Evolutionary conservation across 2,329 filamentous ascomycete species (phyloP), one percentile per base, ranked within the genome.

Genomic region (Neonectria ditissima): DNA sequence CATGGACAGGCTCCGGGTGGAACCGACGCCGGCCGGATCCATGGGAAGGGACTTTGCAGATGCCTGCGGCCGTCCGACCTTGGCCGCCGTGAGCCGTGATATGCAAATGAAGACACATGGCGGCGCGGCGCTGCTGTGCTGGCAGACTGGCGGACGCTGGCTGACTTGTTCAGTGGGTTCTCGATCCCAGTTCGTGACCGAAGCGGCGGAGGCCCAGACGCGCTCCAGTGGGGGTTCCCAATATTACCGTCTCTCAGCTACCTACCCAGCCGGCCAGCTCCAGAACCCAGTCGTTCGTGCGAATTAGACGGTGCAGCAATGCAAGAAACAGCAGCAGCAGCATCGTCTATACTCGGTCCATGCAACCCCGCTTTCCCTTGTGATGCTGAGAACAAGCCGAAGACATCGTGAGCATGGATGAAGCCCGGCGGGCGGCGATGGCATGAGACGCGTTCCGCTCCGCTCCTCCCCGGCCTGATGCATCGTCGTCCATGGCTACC

Each of bases 131-230:
- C 34, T 60, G 58, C 63, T 69, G 64, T 67, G 59, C 48, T 68
- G 68, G 62, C 66, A 65, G 54, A 67, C n/a, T n/a, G n/a, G n/a
- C n/a, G n/a, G n/a, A n/a, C 66, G 59, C 59, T 67, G 60, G 55
- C 59, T 66, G 62, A 68, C 66, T 65, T 68, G 51, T 59, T 62
- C 53, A 52, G 37, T 50, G 62, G 63, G 54, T 59, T 63, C 52
- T 57, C 48, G 24, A 61, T 58, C 63, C 62, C 43, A 56, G 56
- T 63, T 66, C 53, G 48, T 48, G 55, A 63, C 61, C 51, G 51
- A 59, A 34, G 44, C 53, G 54, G 59, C 54, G 45, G 53, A 58
- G 54, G 41, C 18, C 48, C 50, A 58, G 48, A 62, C 48, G 55
- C 60, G 60, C 60, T 58, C 50, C 63, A 63, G 58, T 63, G 56